Evolutionary conservation across 2,329 filamentous ascomycete species (phyloP), one percentile per base, ranked within the genome.

Genomic region (Sphaerulina vaccinii): DNA sequence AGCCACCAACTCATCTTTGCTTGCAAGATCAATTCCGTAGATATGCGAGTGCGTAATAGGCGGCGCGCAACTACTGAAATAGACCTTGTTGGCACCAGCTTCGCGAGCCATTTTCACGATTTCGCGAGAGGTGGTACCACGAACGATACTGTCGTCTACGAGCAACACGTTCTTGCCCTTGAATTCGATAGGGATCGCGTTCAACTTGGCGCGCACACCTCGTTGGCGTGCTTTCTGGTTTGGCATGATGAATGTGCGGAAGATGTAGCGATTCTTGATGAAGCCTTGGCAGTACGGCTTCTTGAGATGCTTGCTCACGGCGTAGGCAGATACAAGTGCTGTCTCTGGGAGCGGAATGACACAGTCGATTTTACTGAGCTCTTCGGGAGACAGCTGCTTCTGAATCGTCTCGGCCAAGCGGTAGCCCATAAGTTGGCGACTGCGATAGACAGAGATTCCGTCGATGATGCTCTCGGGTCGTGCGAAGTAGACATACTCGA

Each of bases 91-190:
- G 1, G 91, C 91, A 18, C 87, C 88, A 9, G 87, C 85, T 73
- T 96, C 90, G 44, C 86, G 80, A 10, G 88, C 89, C 90, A 96
- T 95, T 51, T 75, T 79, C 23, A 91, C 85, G 56, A 90, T 91
- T 68, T 90, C 87, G 40, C 84, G 77, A 54, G 82, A 86, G 1
- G 89, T 95, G 0, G 88, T 95, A 43, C 90, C 91, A 32, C 91
- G 82, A 3, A 96, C 91, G 53, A 96, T 90, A 62, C 84, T 89
- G 72, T 96, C 92, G 62, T 96, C 92, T 1, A 96, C 88, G 0
- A 97, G 75, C 9, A 90, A 77, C 6, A 97, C 87, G 53, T 85
- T 87, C 62, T 87, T 85, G 60, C 81, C 88, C 51, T 84, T 78
- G 71, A 96, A 96, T 67, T 96, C 90, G 32, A 85, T 84, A 21